phyloP scores from a whole-genome alignment of 139 green algal species.

The Closterium sp. region DNA sequence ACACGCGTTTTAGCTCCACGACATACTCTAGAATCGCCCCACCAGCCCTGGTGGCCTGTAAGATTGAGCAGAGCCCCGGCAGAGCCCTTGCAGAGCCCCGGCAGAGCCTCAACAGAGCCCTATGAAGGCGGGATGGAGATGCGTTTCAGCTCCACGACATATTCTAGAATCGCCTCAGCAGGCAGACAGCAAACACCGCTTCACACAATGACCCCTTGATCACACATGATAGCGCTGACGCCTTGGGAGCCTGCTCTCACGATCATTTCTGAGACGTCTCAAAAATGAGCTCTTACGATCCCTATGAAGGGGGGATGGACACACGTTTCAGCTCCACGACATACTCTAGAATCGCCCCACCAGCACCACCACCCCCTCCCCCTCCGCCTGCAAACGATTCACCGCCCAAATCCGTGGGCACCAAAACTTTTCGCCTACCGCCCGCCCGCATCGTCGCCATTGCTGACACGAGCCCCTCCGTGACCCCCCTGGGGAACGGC shows the following conservation, averaged over 20 bases:
- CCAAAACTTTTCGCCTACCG: slow-evolving; percentile 26
- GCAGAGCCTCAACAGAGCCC: not conserved
- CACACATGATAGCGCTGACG: too few relatives aligned
- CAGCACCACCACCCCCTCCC: not conserved
- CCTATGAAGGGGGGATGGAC: slow-evolving; percentile 41
- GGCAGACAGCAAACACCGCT: too few relatives aligned
- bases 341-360: slow-evolving; percentile 20
- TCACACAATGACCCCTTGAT: too few relatives aligned
- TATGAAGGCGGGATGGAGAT: slow-evolving; percentile 17
- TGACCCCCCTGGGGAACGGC: slow-evolving; percentile 7
- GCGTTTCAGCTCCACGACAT: not conserved
- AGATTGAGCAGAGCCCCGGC: slow-evolving; percentile 9
- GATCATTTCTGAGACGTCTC: too few relatives aligned
- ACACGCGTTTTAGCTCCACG: slow-evolving; percentile 27
- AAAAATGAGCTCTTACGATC: too few relatives aligned
- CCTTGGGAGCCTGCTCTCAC: too few relatives aligned
- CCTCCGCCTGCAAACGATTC: not conserved
- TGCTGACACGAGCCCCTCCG: slow-evolving; percentile 15
- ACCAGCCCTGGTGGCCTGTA: too few relatives aligned
- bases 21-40: slow-evolving; percentile 18
- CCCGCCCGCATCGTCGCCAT: slow-evolving; percentile 24
- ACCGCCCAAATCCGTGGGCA: slow-evolving; percentile 14
- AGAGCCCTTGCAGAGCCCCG: not conserved
- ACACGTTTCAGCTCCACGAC: slow-evolving; percentile 15
- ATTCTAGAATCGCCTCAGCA: not conserved